A percentile compares a stretch with the other conserved stretches of the same genome.
Conservation (phyloP, 2,329 filamentous ascomycete species). For the Xylogone sp. region DNA sequence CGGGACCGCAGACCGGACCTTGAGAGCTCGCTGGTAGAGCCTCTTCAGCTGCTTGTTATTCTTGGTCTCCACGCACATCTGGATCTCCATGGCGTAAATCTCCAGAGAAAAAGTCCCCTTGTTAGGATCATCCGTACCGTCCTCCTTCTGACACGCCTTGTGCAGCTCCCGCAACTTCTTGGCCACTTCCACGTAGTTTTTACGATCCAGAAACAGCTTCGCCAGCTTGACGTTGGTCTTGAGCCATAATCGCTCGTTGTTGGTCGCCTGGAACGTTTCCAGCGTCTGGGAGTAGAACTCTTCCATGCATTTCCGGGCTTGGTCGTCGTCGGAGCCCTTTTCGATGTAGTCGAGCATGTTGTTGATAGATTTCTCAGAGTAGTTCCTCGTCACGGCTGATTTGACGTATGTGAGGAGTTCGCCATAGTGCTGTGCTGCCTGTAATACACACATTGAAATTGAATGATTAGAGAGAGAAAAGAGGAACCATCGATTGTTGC, state of each 20-base stretch:
- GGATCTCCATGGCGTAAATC: slow-evolving; percentile 94
- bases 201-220: slow-evolving; percentile 84
- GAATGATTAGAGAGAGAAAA: too few species aligned
- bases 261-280: slow-evolving; percentile 92
- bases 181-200: slow-evolving; percentile 75
- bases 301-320: slow-evolving; percentile 80
- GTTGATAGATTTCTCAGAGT: slow-evolving; percentile 98
- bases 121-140: slow-evolving; percentile 85
- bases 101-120: slow-evolving; percentile 96
- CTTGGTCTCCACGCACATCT: slow-evolving; percentile 95
- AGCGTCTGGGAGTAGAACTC: slow-evolving; percentile 93
- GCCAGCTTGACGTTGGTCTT: slow-evolving; percentile 98
- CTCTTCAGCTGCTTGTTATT: slow-evolving; percentile 97
- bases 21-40: slow-evolving; percentile 85
- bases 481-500: too few species aligned
- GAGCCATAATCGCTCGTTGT: slow-evolving; percentile 94
- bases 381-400: slow-evolving; percentile 93
- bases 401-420: slow-evolving; percentile 97
- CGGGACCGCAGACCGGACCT: slow-evolving; percentile 92
- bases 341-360: slow-evolving; percentile 99
- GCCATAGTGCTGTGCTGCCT: slow-evolving; percentile 89
- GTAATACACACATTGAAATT: neutral
- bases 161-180: slow-evolving; percentile 88
- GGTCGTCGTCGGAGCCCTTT: slow-evolving; percentile 72
- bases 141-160: slow-evolving; percentile 79